A percentile compares a stretch with the other conserved stretches of the same genome.
Conservation (phyloP, 192 early-diverging fungal species). For the Chytriomyces hyalinus region DNA sequence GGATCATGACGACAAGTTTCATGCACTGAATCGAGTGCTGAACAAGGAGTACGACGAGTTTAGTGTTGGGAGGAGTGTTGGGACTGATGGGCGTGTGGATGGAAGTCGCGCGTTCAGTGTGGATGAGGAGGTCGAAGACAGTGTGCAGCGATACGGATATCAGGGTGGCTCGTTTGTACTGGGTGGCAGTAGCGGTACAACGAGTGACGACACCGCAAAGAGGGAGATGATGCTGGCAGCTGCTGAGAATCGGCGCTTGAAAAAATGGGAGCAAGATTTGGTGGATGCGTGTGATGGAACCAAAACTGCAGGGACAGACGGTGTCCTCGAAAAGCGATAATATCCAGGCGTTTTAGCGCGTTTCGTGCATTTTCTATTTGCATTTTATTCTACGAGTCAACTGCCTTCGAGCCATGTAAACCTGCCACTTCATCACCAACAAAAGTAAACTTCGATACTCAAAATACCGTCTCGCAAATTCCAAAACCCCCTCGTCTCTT, state of each 20-base stretch:
- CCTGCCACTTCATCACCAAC: too few species aligned
- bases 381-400: too few species aligned
- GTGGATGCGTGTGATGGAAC: conserved; percentile 56
- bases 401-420: too few species aligned
- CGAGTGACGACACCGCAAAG: not conserved
- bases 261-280: conserved; percentile 70
- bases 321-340: too few species aligned
- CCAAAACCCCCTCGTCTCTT: not conserved
- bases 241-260: conserved; percentile 63
- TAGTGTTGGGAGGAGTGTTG: conserved; percentile 20
- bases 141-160: conserved; percentile 44
- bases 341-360: too few species aligned
- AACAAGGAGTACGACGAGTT: conserved; percentile 70
- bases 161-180: conserved; percentile 65
- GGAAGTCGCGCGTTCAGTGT: conserved; percentile 46
- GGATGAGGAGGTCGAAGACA: not conserved
- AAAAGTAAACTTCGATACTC: not conserved
- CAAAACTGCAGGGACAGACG: too few species aligned
- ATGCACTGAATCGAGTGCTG: conserved; percentile 73
- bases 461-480: conserved; percentile 15
- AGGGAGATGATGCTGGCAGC: conserved; percentile 58
- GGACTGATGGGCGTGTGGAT: conserved; percentile 24
- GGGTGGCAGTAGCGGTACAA: conserved; percentile 45
- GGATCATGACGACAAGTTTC: conserved; percentile 77
- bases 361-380: too few species aligned